These are phyloP conservation scores for Sindora glabra DNA, from an alignment of 306 rosid genomes.

Conservation along the genomic window DNA sequence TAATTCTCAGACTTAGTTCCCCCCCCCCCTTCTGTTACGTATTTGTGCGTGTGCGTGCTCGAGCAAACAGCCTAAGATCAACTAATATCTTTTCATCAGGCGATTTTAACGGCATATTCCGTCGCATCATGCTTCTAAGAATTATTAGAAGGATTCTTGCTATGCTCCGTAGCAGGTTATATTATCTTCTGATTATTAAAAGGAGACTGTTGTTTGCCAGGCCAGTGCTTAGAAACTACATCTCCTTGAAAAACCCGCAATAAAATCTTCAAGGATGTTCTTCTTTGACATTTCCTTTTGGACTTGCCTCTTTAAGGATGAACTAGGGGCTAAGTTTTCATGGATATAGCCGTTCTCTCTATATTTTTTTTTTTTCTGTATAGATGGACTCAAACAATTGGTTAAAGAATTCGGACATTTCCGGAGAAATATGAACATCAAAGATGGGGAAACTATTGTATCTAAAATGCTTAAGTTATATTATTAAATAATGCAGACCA, in stretches of 20 bases:
- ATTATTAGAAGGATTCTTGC: too few relatives aligned
- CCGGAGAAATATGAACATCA: background rate
- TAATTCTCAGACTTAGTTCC: background rate
- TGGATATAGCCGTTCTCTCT: background rate
- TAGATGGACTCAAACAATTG: background rate
- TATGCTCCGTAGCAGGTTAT: too few relatives aligned
- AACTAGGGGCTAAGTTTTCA: background rate
- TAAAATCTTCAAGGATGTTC: background rate
- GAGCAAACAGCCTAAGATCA: background rate
- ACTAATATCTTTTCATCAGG: too few relatives aligned
- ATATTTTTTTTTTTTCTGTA: background rate
- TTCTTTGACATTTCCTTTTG: slow-evolving; percentile 8
- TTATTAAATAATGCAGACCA: background rate
- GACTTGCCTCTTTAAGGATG: background rate
- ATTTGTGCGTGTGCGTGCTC: background rate
- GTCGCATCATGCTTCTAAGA: too few relatives aligned
- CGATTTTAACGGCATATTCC: too few relatives aligned
- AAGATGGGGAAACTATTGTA: background rate
- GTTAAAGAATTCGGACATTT: background rate
- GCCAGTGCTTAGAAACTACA: background rate
- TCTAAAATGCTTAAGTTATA: too few relatives aligned
- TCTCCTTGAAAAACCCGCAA: slow-evolving; percentile 10
- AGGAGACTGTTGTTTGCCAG: too few relatives aligned
- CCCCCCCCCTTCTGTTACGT: background rate
- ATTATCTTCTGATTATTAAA: too few relatives aligned